Percentiles rank a stretch among this genome's conserved stretches.
Conservation (phyloP, 2,329 filamentous ascomycete genomes). For the Aspergillus tanneri region DNA sequence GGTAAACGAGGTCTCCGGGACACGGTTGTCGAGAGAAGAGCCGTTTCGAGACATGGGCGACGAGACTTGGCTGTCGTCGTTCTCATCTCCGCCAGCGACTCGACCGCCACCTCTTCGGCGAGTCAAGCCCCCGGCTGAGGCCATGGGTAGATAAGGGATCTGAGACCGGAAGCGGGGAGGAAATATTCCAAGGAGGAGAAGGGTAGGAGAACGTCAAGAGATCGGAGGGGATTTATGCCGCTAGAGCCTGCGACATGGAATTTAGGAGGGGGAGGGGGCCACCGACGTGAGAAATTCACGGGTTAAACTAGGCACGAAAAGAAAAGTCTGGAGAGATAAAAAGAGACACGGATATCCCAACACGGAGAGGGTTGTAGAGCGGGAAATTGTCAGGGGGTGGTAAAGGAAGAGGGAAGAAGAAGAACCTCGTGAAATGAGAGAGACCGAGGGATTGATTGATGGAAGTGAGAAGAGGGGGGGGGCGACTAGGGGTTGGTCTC, state of each 20-base stretch:
- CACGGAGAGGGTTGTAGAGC: not conserved
- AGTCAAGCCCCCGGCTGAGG: constrained; percentile 69
- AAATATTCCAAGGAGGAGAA: constrained; percentile 10
- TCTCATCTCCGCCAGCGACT: constrained; percentile 57
- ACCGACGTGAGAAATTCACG: no score
- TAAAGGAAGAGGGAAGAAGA: constrained; percentile 6
- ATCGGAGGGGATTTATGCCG: constrained; percentile 16
- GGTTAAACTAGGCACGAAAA: constrained; percentile 8
- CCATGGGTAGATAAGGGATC: constrained; percentile 49
- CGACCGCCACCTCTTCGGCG: constrained; percentile 66
- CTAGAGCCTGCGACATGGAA: constrained; percentile 19
- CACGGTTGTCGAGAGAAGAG: constrained; percentile 56
- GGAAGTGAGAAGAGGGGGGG: not conserved
- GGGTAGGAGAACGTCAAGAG: constrained; percentile 13
- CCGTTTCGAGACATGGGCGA: constrained; percentile 63
- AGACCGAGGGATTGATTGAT: not conserved
- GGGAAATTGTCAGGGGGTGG: constrained; percentile 27
- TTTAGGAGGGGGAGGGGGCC: constrained; percentile 1
- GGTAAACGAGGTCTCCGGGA: constrained; percentile 78
- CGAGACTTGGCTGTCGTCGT: constrained; percentile 64
- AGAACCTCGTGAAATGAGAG: not conserved
- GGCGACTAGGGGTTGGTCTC: no score
- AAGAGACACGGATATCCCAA: no score
- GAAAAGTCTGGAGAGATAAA: constrained; percentile 15
- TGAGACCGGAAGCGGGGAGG: constrained; percentile 16